Percentiles rank a stretch among this genome's conserved stretches.
phyloP scores from a whole-genome alignment of 305 asterid species.

The Coffea humblotiana region DNA sequence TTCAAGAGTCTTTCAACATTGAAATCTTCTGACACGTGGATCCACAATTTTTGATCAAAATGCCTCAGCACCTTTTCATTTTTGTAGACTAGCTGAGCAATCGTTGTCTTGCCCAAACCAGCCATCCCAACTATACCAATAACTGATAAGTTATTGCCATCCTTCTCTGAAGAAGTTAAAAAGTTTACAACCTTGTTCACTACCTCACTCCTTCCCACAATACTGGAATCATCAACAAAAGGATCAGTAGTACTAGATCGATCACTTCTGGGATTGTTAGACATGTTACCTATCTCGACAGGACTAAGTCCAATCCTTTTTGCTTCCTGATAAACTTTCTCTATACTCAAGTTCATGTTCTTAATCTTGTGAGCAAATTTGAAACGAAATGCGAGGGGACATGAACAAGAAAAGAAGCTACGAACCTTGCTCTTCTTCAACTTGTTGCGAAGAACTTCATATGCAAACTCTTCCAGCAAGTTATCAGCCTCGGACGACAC shows the following conservation, averaged over 20 bases:
- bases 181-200: background rate
- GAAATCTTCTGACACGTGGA: slow-evolving; percentile 25
- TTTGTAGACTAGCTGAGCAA: slow-evolving; percentile 19
- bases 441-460: background rate
- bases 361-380: background rate
- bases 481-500: background rate
- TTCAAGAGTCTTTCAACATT: slow-evolving; percentile 19
- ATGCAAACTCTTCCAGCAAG: background rate
- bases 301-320: background rate
- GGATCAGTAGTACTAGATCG: background rate
- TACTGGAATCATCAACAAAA: background rate
- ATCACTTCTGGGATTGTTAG: background rate
- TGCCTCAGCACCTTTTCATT: slow-evolving; percentile 7
- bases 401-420: background rate
- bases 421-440: background rate
- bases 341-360: background rate
- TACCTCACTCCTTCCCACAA: background rate
- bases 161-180: background rate
- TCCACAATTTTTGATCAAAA: slow-evolving; percentile 25
- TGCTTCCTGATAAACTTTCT: background rate
- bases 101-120: background rate
- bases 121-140: slow-evolving; percentile 3
- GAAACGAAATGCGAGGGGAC: background rate
- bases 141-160: background rate
- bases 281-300: background rate